Evolutionary conservation across 106 monocot genomes (phyloP).

Genomic region (Cymbidium sinense): DNA sequence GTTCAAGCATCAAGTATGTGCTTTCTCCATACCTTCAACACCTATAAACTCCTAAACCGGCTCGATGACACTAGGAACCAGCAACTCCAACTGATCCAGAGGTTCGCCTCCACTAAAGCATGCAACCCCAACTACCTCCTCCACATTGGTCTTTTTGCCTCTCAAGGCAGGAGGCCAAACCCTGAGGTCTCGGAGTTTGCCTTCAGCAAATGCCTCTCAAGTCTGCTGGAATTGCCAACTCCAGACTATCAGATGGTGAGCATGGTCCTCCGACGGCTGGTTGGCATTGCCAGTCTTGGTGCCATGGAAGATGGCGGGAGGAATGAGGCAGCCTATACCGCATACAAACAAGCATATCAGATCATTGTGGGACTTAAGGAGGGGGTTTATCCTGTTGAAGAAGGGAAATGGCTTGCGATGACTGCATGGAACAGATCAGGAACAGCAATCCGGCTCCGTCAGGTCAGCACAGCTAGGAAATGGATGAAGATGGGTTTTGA

Average conservation of each 20-base stretch:
- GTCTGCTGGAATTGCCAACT: slow-evolving; percentile 42
- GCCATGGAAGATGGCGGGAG: slow-evolving; percentile 8
- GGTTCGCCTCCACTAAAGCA: slow-evolving; percentile 54
- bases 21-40: slow-evolving; percentile 69
- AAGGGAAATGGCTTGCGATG: slow-evolving; percentile 89
- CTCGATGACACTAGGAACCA: slow-evolving; percentile 31
- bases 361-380: slow-evolving; percentile 77
- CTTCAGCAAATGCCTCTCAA: slow-evolving; percentile 53
- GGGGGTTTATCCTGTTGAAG: slow-evolving; percentile 67
- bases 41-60: slow-evolving; percentile 62
- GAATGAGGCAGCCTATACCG: slow-evolving; percentile 31
- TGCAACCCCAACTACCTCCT: slow-evolving; percentile 56
- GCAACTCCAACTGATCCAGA: slow-evolving; percentile 72
- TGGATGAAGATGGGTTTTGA: slow-evolving; percentile 97
- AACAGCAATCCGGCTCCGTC: slow-evolving; percentile 41
- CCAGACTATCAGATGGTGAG: slow-evolving; percentile 62
- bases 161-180: slow-evolving; percentile 41
- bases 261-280: slow-evolving; percentile 50
- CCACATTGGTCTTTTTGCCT: slow-evolving; percentile 57
- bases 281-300: slow-evolving; percentile 24
- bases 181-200: slow-evolving; percentile 45
- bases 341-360: slow-evolving; percentile 70
- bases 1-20: slow-evolving; percentile 21
- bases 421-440: slow-evolving; percentile 85
- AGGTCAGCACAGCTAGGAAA: slow-evolving; percentile 43